Percentiles rank a stretch among this genome's conserved stretches.
Evolutionary conservation across 208 protist species (phyloP).

Genomic region (Trypanosoma grayi): DNA sequence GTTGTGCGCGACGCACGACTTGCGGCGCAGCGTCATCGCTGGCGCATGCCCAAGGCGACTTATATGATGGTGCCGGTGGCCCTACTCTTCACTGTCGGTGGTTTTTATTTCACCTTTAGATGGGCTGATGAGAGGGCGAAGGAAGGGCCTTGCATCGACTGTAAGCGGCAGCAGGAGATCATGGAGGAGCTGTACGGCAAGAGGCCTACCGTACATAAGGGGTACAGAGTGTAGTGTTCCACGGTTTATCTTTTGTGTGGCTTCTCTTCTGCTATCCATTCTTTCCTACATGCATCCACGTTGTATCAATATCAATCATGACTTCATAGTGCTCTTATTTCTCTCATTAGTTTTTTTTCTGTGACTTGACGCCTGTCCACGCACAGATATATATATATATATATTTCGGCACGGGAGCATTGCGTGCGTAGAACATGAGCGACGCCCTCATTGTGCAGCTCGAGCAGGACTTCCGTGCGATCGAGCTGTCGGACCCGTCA

Average conservation of each 20-base stretch:
- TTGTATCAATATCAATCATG: too few relatives aligned
- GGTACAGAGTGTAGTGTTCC: conserved; percentile 42
- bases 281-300: too few relatives aligned
- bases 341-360: conserved; percentile 6
- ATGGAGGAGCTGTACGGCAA: conserved; percentile 79
- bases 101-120: conserved; percentile 67
- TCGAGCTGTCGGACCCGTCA: conserved; percentile 91
- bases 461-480: conserved; percentile 89
- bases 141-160: conserved; percentile 71
- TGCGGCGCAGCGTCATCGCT: background rate
- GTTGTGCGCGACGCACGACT: conserved; percentile 12
- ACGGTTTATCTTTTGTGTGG: conserved; percentile 1
- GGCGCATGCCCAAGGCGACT: conserved; percentile 21
- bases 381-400: background rate
- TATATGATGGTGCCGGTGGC: conserved; percentile 54
- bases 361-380: background rate
- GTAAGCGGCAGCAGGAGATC: conserved; percentile 78
- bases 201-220: conserved; percentile 53
- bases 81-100: conserved; percentile 52
- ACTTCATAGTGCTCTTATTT: conserved; percentile 1
- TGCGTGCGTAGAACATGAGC: conserved; percentile 37
- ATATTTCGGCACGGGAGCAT: background rate
- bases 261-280: conserved; percentile 1
- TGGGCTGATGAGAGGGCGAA: conserved; percentile 69
- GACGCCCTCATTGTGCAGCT: conserved; percentile 75